A percentile compares a stretch with the other conserved stretches of the same genome.
phyloP scores from a whole-genome alignment of 768 basidiomycete genomes.

The Hygrocybe punicea region DNA sequence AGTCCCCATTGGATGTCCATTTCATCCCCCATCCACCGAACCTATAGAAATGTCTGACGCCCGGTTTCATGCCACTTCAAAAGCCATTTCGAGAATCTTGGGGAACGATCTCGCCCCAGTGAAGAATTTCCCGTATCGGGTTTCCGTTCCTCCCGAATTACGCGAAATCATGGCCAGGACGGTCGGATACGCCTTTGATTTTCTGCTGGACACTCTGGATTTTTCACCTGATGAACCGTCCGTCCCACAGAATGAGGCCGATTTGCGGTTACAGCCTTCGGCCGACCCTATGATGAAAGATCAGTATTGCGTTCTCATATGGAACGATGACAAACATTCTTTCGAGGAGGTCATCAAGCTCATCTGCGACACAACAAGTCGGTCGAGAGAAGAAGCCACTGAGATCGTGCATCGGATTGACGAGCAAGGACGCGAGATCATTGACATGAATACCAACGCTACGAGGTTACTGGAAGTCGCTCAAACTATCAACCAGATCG shows the following conservation, averaged over 20 bases:
- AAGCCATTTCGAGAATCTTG: conserved; percentile 40
- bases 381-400: conserved; percentile 54
- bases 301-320: conserved; percentile 77
- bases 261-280: conserved; percentile 69
- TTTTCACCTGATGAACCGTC: conserved; percentile 74
- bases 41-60: conserved; percentile 13
- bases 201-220: conserved; percentile 77
- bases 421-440: conserved; percentile 74
- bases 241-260: conserved; percentile 64
- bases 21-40: conserved; percentile 59
- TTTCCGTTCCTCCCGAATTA: conserved; percentile 58
- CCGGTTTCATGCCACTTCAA: conserved; percentile 37
- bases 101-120: conserved; percentile 55
- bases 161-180: conserved; percentile 72
- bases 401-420: conserved; percentile 62
- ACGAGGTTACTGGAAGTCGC: conserved; percentile 69
- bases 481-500: conserved; percentile 77
- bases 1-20: conserved; percentile 59
- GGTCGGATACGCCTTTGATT: conserved; percentile 75
- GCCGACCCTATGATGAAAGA: conserved; percentile 78
- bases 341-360: conserved; percentile 82
- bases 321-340: conserved; percentile 98
- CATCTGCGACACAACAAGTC: conserved; percentile 53
- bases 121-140: conserved; percentile 55
- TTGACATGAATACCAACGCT: conserved; percentile 65